Evolutionary conservation across 1,284 basidiomycete genomes (phyloP).

Genomic region (Boletellus dicymbophilus): DNA sequence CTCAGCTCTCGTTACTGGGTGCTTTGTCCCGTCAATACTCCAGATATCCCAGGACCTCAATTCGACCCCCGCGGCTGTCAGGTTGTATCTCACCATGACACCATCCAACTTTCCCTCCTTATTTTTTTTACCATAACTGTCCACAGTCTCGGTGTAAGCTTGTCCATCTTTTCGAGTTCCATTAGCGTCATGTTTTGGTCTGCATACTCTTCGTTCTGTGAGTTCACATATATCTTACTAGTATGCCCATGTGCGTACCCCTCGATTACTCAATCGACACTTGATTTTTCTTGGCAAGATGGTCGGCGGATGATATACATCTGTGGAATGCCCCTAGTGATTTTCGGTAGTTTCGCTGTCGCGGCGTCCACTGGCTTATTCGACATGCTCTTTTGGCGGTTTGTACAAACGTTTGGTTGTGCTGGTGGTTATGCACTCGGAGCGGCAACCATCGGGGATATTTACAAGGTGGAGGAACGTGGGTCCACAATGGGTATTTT

Average conservation of each 20-base stretch:
- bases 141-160: conserved; percentile 30
- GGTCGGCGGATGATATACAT: conserved; percentile 47
- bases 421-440: conserved; percentile 44
- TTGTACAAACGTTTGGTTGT: conserved; percentile 48
- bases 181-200: conserved; percentile 31
- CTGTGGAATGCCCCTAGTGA: conserved; percentile 45
- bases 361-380: conserved; percentile 36
- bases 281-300: no score
- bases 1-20: conserved; percentile 46
- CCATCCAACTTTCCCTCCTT: conserved; percentile 1
- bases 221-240: neutral
- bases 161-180: conserved; percentile 27
- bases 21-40: conserved; percentile 50
- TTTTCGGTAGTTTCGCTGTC: conserved; percentile 44
- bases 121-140: neutral
- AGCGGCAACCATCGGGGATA: conserved; percentile 50
- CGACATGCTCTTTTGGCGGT: conserved; percentile 45
- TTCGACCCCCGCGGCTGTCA: conserved; percentile 39
- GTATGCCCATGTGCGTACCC: neutral
- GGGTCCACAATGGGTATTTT: conserved; percentile 51
- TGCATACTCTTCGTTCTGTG: conserved; percentile 19
- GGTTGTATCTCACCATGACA: no score
- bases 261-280: no score
- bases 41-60: conserved; percentile 43
- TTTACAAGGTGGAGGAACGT: conserved; percentile 47